Evolutionary conservation across 192 early-diverging fungal species (phyloP), one percentile per base, ranked within the genome.

Genomic region (Coemansia sp.): DNA sequence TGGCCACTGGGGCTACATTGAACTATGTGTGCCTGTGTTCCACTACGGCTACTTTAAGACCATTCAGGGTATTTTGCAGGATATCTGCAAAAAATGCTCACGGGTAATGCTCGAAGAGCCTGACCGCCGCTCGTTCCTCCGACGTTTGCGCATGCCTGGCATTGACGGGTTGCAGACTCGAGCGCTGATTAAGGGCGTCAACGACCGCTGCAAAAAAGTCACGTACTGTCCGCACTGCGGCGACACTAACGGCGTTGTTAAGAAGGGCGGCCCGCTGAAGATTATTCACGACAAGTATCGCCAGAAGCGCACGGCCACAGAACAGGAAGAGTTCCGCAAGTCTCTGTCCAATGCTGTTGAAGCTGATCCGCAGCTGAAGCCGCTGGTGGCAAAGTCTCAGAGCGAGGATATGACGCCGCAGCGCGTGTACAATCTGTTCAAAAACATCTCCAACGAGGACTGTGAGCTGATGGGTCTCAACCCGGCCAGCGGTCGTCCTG

Each of bases 21-120:
- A 92, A 52, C 85, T 99, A 8, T 90, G 89, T 41, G 78, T 98
- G 51, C 97, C 97, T 5, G 93, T 99, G 19, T 99, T 98, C 71
- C 97, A 99, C 50, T 94, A 95, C 84, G 97, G 97, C 49, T 99
- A 94, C 79, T 99, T 98, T 72, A 90, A 92, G 66, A 84, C 88
- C 41, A 90, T 90, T 56, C 85, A 95, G 41, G 87, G 83, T 19
- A 93, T 97, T 57, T 77, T 99, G 35, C 96, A 99, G 83, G 89
- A 94, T 53, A 97, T 98, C 59, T 99, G 97, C 88, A 97, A 97
- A 89, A 83, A 87, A 11, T 99, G 97, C 67, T 86, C 88, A 66
- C 89, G 87, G 32, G 91, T 99, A 0, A 84, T 98, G 75, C 65
- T 99, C 19, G 89, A 90, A 53, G 96, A 97, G 75, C 37, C 73